Percentiles rank a stretch among this genome's conserved stretches.
phyloP scores from a whole-genome alignment of 192 early-diverging fungal genomes.

The Rhizophagus sp. region DNA sequence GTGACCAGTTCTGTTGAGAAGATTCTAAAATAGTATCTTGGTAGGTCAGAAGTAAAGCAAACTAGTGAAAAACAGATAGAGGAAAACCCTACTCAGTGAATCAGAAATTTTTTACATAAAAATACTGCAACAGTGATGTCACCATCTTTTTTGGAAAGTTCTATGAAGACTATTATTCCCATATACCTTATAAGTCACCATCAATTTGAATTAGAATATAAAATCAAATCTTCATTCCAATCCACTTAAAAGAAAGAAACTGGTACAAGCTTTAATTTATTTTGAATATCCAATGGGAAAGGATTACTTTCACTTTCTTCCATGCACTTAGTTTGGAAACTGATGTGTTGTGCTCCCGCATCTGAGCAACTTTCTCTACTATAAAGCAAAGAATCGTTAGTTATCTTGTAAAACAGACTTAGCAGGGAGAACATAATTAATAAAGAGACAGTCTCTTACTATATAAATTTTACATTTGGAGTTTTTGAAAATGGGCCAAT shows the following conservation, averaged over 20 bases:
- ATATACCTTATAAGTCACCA: conserved; percentile 16
- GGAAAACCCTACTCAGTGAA: neutral
- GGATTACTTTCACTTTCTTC: conserved; percentile 23
- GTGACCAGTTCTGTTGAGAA: no score
- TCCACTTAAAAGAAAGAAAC: conserved; percentile 28
- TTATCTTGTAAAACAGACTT: no score
- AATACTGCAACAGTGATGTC: neutral
- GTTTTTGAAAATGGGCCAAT: conserved; percentile 12
- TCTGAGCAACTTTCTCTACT: conserved; percentile 29
- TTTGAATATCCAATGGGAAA: conserved; percentile 14
- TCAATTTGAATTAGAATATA: conserved; percentile 28
- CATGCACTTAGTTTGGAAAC: neutral
- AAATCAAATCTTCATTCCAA: conserved; percentile 19
- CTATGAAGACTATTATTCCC: neutral
- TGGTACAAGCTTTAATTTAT: conserved; percentile 2
- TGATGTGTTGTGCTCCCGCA: conserved; percentile 17
- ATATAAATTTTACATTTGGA: conserved; percentile 12
- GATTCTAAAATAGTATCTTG: no score
- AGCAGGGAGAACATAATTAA: no score
- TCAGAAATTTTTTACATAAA: neutral
- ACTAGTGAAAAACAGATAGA: no score
- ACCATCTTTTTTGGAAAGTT: neutral
- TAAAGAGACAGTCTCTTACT: conserved; percentile 17
- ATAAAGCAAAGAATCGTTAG: no score
- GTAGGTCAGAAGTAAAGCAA: no score